Evolutionary conservation across 345 rosid genomes (phyloP), one percentile per base, ranked within the genome.

Genomic region (Gossypium anomalum): DNA sequence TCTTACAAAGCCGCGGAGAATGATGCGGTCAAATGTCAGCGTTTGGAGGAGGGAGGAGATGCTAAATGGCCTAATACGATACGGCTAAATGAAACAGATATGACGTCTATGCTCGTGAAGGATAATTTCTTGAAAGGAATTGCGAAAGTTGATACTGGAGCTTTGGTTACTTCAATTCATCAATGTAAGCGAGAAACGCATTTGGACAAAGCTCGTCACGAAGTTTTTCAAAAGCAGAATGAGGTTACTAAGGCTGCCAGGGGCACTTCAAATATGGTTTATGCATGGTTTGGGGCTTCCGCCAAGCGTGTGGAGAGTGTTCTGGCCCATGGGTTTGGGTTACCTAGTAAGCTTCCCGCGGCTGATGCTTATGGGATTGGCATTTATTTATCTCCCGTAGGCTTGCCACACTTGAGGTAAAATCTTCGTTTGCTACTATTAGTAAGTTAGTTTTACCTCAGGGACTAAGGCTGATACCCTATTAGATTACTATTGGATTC

Each of bases 241-340:
- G 84, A 76, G 70, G 23, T 76, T 15, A 76, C 73, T 14, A 82
- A 60, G 76, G 74, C 73, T 0, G 61, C 74, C 17, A 79, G 85
- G 51, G 80, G 86, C 14, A 59, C 55, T 43, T 52, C 80, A 1
- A 88, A 80, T 56, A 70, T 38, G 8, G 76, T 76, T 45, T 82
- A 78, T 60, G 88, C 85, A 9, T 88, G 92, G 89, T 71, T 79
- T 59, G 88, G 87, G 15, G 67, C 82, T 7, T 79, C 88, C 11
- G 72, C 67, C 2, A 71, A 81, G 59, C 74, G 2, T 23, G 74
- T 80, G 20, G 73, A 72, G 13, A 75, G 75, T 53, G 68, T 86
- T 52, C 48, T 86, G 70, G 76, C 82, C 10, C 78, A 83, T 71
- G 92, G 92, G 3, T 88, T 86, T 71, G 77, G 76, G 6, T 14